Conservation (phyloP, 2,329 filamentous ascomycete genomes). For the Penicillium hesseltinei region DNA sequence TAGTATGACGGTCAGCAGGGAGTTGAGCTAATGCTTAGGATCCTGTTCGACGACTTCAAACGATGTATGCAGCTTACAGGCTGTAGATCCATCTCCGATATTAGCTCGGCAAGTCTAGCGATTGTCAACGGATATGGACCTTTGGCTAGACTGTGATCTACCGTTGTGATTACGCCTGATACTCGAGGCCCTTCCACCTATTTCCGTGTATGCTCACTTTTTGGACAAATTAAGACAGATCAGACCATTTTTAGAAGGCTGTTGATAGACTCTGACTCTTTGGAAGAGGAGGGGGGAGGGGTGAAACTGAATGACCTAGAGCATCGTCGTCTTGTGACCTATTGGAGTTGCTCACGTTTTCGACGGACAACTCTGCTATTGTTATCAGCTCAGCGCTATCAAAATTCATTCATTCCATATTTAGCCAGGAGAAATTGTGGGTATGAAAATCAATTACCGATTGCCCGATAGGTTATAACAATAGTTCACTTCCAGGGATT, state of each 20-base stretch:
- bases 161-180: background rate
- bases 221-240: background rate
- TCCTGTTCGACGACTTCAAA: constrained; percentile 34
- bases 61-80: constrained; percentile 32
- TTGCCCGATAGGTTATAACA: background rate
- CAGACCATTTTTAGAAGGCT: background rate
- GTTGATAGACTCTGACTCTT: background rate
- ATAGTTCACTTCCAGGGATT: background rate
- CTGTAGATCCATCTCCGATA: constrained; percentile 27
- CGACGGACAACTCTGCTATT: too few relatives aligned
- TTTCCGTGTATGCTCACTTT: constrained; percentile 7
- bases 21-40: constrained; percentile 32
- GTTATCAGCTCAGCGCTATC: background rate
- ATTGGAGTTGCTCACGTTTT: background rate
- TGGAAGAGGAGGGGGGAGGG: too few relatives aligned
- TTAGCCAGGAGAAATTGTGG: background rate
- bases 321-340: background rate
- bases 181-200: background rate
- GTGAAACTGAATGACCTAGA: background rate
- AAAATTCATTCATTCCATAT: background rate
- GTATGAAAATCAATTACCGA: background rate
- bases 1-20: constrained; percentile 34
- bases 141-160: background rate
- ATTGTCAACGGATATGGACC: constrained; percentile 18
- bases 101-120: constrained; percentile 20